A percentile compares a stretch with the other conserved stretches of the same genome.
These are phyloP conservation scores for Dalbergia cultrata DNA, from an alignment of 306 rosid species.

Conservation along the genomic window DNA sequence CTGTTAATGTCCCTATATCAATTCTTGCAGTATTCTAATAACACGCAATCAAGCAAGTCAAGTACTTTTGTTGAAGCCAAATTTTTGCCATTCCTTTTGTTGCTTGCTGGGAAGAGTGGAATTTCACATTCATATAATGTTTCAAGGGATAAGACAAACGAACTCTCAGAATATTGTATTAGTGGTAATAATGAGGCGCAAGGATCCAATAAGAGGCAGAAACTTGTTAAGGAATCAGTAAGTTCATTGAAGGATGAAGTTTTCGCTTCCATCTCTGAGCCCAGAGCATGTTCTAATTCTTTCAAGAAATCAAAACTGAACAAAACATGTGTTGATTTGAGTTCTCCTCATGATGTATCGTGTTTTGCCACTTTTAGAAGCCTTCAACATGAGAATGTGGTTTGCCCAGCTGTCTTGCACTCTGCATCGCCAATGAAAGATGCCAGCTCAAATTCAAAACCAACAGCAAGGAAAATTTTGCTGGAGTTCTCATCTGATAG, in stretches of 20 bases:
- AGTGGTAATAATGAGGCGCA: constrained; percentile 46
- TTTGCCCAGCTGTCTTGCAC: constrained; percentile 60
- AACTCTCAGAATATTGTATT: constrained; percentile 48
- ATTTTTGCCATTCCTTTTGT: constrained; percentile 70
- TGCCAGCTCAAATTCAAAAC: constrained; percentile 50
- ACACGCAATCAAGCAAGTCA: constrained; percentile 50
- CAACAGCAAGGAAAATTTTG: constrained; percentile 63
- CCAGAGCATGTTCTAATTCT: constrained; percentile 57
- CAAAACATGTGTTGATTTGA: constrained; percentile 46
- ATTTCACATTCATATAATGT: constrained; percentile 40
- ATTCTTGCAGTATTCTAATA: constrained; percentile 65
- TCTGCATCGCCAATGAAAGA: constrained; percentile 44
- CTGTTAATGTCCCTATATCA: constrained; percentile 35
- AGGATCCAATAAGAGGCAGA: constrained; percentile 63
- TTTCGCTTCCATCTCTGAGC: constrained; percentile 48
- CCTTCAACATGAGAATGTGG: constrained; percentile 46
- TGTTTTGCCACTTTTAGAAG: constrained; percentile 64
- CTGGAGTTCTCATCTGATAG: constrained; percentile 76
- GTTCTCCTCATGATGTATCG: constrained; percentile 54
- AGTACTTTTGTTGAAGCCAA: constrained; percentile 80
- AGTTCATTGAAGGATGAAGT: constrained; percentile 50
- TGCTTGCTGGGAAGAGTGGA: constrained; percentile 54
- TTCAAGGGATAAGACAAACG: constrained; percentile 51
- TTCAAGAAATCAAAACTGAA: constrained; percentile 47
- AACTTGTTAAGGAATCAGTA: constrained; percentile 50